Conservation (phyloP, 495 filamentous ascomycete genomes). For the Lichina pygmaea region DNA sequence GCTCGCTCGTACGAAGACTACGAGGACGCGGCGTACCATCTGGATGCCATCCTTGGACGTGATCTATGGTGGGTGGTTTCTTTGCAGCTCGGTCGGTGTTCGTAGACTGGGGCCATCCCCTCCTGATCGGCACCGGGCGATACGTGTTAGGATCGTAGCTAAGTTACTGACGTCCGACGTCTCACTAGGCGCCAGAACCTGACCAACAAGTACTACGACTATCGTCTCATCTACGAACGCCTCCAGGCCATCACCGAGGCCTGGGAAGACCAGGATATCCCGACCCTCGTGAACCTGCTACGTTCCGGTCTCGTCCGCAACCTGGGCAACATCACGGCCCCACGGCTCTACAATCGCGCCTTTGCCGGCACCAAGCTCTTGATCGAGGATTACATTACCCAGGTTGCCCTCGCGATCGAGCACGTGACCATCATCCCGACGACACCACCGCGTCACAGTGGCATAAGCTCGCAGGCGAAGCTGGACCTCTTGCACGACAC, state of each 20-base stretch:
- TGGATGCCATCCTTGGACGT: constrained; percentile 51
- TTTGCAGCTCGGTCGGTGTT: background rate
- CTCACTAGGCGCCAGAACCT: constrained; percentile 46
- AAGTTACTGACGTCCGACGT: background rate
- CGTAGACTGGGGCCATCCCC: no score
- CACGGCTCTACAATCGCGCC: constrained; percentile 60
- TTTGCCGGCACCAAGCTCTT: constrained; percentile 76
- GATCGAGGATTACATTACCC: constrained; percentile 76
- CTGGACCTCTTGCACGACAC: constrained; percentile 75
- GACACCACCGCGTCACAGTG: constrained; percentile 20
- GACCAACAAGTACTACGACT: constrained; percentile 65
- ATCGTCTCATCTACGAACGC: constrained; percentile 57
- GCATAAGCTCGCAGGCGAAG: constrained; percentile 60
- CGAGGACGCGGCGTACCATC: constrained; percentile 50
- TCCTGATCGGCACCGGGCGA: no score
- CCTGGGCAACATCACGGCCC: constrained; percentile 64
- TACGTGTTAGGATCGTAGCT: no score
- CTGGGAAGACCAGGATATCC: constrained; percentile 49
- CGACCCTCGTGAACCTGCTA: constrained; percentile 49
- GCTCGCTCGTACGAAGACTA: constrained; percentile 57
- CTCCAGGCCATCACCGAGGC: constrained; percentile 43
- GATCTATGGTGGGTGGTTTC: constrained; percentile 40
- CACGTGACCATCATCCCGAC: constrained; percentile 53
- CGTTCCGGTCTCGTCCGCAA: constrained; percentile 76
- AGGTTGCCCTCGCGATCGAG: constrained; percentile 52